Evolutionary conservation across 805 yeast species (phyloP).

Genomic region (Clavispora vitiphila): DNA sequence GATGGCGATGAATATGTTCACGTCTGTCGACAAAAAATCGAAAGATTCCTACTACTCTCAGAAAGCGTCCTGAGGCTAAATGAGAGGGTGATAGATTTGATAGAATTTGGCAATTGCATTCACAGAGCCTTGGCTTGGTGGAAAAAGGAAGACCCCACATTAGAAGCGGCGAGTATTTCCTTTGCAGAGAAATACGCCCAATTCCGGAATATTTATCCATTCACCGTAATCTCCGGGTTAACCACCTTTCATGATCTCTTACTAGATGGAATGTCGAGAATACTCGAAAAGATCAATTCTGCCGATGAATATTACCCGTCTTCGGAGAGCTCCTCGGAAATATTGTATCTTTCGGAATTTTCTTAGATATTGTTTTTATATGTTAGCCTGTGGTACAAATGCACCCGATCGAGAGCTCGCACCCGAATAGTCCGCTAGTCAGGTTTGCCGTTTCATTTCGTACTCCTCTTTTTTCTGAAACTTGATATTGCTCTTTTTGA

Average conservation of each 20-base stretch:
- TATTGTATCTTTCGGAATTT: background rate
- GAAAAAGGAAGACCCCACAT: background rate
- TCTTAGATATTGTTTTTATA: background rate
- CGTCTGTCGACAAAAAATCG: too few species aligned
- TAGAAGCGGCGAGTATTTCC: background rate
- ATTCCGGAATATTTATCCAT: background rate
- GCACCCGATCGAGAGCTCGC: background rate
- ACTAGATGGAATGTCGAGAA: background rate
- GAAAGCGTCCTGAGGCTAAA: background rate
- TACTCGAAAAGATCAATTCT: background rate
- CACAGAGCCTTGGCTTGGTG: background rate
- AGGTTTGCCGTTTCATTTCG: too few species aligned
- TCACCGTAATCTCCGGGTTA: background rate
- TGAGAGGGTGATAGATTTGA: background rate
- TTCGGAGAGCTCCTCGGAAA: background rate
- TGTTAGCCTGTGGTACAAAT: background rate
- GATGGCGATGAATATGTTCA: background rate
- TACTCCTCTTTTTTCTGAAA: too few species aligned
- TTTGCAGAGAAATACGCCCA: background rate
- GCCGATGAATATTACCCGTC: background rate
- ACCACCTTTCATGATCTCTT: background rate
- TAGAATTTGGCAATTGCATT: background rate
- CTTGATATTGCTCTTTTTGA: too few species aligned
- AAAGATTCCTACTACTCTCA: background rate
- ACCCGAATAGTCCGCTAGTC: background rate